Base-by-base conservation (phyloP, 352 stramenopile species). In the Globisporangium barbulae region DNA sequence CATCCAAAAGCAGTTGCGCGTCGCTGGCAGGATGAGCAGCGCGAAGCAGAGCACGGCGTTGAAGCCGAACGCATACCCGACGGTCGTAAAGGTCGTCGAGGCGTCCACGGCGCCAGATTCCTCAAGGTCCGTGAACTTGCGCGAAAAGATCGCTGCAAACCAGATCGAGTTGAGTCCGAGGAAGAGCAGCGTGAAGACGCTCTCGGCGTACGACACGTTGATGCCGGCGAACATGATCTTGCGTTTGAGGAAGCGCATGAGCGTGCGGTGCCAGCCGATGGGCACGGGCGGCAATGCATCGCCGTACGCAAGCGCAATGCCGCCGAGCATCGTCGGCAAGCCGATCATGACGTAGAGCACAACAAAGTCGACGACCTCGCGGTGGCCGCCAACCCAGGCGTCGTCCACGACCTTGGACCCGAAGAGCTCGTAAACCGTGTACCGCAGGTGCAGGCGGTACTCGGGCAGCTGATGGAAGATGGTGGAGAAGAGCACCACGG, bases 1-100 rank as follows among this genome's bases (percentile, higher is more conserved):
- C 79, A 95, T 90, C 86, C 86, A 95, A 65, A 93, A 93, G 59
- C 77, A 91, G 62, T 90, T 87, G 33, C 82, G 76, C 28, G 82
- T 88, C 6, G 81, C 82, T 2, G 82, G 82, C 22, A 91, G 73
- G 56, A 88, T 65, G 42, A 89, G 63, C 41, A 89, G 59, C 57
- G 80, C 81, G 62, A 89, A 89, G 59, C 80, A 83, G 19, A 89
- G 68, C 62, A 88, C 71, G 9, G 80, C 80, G 67, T 93, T 93
- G 66, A 89, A 90, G n/a, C 85, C 85, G 44, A 92, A 73, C 15
- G 78, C 75, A 42, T 79, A 78, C 28, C 85, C 85, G 48, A 91
- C 68, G 10, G 81, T 75, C 15, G 64, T 70, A 62, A 90, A 76
- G 5, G 81, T 71, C 2, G 74, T 76, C 2, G 72, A 54, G 7